Evolutionary conservation across 257 asterid genomes (phyloP), one percentile per base, ranked within the genome.

Genomic region (Vinca minor): DNA sequence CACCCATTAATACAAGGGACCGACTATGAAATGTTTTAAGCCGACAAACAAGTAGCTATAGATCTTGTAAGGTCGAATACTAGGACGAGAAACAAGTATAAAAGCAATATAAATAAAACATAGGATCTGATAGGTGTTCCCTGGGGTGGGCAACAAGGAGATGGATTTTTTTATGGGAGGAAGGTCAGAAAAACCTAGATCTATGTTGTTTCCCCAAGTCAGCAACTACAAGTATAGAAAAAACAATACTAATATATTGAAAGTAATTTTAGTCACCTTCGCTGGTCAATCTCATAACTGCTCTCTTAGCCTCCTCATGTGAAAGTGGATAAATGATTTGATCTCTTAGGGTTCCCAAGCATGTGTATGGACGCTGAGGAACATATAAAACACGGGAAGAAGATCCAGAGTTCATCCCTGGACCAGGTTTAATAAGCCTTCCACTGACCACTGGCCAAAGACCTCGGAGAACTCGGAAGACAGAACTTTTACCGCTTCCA

Each of bases 401-500:
- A 14, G 82, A 85, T 74, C 73, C 85, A n/a, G 77, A 62, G 69
- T 74, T 81, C 65, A 71, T 53, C 15, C 73, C 72, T 63, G 80
- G 87, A 41, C 66, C 65, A 17, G 97, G 97, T 78, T 71, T 89
- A 47, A 74, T 69, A 48, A 89, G 95, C 64, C 74, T 84, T 65
- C 99, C 97, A 74, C 81, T 82, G 49, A 87, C 89, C 67, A 86
- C 90, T 25, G 97, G 99, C 99, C 99, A 93, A 54, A 93, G 94
- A 65, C 95, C 97, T 60, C 96, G 83, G 59, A 93, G 95, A 61
- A 89, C 99, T 83, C 99, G 74, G 82, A 93, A 93, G 74, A 93
- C 76, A 14, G 99, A 93, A 76, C 99, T 93, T 83, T 93, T 89
- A 53, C 99, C 99, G 77, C 97, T 93, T 72, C 99, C 99, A 76